Conservation (phyloP, 768 basidiomycete genomes). For the Russula sp. region DNA sequence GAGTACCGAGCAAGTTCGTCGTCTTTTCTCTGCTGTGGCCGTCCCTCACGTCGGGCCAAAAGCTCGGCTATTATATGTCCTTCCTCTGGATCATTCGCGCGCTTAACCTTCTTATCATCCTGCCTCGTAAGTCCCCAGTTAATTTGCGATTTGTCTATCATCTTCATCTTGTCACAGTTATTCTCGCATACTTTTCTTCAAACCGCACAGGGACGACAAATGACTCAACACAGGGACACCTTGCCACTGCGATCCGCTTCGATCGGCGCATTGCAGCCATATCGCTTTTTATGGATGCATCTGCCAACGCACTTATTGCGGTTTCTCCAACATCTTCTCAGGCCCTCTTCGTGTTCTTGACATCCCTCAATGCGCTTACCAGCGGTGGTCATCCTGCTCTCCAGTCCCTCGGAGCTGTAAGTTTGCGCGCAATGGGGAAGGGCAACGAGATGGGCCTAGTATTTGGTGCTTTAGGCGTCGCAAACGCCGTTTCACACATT, state of each 20-base stretch:
- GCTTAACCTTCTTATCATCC: slow-evolving; percentile 26
- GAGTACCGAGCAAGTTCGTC: slow-evolving; percentile 28
- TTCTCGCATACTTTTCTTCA: slow-evolving; percentile 29
- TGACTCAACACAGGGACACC: background rate
- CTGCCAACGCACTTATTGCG: slow-evolving; percentile 29
- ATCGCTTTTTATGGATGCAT: slow-evolving; percentile 30
- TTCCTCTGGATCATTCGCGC: slow-evolving; percentile 30
- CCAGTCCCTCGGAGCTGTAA: slow-evolving; percentile 31
- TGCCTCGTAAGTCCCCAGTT: slow-evolving; percentile 25
- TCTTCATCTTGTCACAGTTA: slow-evolving; percentile 17
- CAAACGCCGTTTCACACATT: slow-evolving; percentile 29
- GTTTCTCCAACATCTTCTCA: slow-evolving; percentile 30
- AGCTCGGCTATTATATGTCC: slow-evolving; percentile 32
- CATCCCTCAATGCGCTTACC: slow-evolving; percentile 29
- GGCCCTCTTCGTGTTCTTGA: slow-evolving; percentile 30
- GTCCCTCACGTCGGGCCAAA: slow-evolving; percentile 2
- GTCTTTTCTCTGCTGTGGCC: background rate
- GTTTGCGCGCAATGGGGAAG: slow-evolving; percentile 31
- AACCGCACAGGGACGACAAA: background rate
- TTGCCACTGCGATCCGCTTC: slow-evolving; percentile 29
- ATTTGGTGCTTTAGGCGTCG: slow-evolving; percentile 30
- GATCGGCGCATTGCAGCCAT: slow-evolving; percentile 28
- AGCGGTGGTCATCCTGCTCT: slow-evolving; percentile 30
- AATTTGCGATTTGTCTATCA: background rate
- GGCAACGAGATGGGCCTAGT: slow-evolving; percentile 29